phyloP scores from a whole-genome alignment of 1,284 basidiomycete genomes.

The Microbotryomycetes sp. region DNA sequence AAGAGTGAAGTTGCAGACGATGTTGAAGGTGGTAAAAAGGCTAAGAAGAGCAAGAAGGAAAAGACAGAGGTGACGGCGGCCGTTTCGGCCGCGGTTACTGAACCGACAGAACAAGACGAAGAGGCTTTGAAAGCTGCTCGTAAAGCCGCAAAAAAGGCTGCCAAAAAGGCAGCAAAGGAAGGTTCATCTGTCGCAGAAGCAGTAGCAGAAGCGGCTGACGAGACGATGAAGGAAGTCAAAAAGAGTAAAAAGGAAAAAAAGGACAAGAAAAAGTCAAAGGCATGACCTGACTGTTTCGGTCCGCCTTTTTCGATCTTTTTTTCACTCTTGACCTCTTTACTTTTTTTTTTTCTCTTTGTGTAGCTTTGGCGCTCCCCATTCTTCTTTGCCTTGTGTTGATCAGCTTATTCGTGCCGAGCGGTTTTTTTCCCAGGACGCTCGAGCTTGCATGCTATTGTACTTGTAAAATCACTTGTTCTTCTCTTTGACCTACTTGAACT shows the following conservation, averaged over 20 bases:
- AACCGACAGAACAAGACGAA: constrained; percentile 23
- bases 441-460: no score
- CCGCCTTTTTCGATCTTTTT: background rate
- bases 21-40: background rate
- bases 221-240: constrained; percentile 13
- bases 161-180: constrained; percentile 12
- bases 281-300: background rate
- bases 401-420: background rate
- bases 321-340: background rate
- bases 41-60: constrained; percentile 13
- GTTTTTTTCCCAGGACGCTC: no score
- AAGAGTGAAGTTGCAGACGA: constrained; percentile 12
- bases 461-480: no score
- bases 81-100: constrained; percentile 13
- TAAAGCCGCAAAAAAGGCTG: constrained; percentile 9
- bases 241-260: constrained; percentile 25
- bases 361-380: background rate
- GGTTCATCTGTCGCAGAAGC: constrained; percentile 13
- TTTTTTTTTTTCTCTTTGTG: background rate
- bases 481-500: no score
- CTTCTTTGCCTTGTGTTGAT: background rate
- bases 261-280: constrained; percentile 10
- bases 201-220: constrained; percentile 11
- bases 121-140: constrained; percentile 12
- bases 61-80: constrained; percentile 7